phyloP scores from a whole-genome alignment of 805 yeast species.

The Pichia gijzeniarum region DNA sequence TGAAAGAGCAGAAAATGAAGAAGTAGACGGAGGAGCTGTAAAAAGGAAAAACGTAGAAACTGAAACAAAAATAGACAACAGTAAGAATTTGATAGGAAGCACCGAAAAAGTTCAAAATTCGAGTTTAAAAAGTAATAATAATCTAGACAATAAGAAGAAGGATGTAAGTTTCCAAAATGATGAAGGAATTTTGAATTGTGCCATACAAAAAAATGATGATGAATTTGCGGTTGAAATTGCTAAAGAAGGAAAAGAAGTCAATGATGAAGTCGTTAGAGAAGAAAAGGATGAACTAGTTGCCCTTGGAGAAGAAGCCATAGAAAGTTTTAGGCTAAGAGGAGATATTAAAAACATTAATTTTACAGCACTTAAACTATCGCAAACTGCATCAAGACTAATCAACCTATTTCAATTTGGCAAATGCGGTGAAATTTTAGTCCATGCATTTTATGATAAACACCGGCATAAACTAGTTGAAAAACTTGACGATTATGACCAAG shows the following conservation, averaged over 20 bases:
- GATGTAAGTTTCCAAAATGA: background rate
- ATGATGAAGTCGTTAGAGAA: background rate
- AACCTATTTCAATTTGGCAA: slow-evolving; percentile 40
- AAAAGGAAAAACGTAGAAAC: no score
- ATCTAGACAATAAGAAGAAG: no score
- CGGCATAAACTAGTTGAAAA: slow-evolving; percentile 8
- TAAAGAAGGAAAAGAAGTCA: background rate
- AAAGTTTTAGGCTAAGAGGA: background rate
- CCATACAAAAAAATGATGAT: background rate
- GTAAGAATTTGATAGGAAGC: no score
- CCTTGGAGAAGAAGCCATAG: background rate
- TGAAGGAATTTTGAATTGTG: background rate
- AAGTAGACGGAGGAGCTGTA: no score
- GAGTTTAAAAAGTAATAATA: no score
- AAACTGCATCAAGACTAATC: slow-evolving; percentile 34
- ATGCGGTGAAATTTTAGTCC: slow-evolving; percentile 59
- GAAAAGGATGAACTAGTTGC: no score
- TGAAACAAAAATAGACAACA: no score
- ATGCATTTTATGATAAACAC: slow-evolving; percentile 35
- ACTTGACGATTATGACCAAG: background rate
- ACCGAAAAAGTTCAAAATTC: no score
- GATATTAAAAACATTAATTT: background rate
- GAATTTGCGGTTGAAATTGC: background rate
- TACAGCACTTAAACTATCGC: slow-evolving; percentile 7
- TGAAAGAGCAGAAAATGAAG: no score